A percentile compares a stretch with the other conserved stretches of the same genome.
phyloP scores from a whole-genome alignment of 352 stramenopile species.

The Globisporangium rhizosaccharum region DNA sequence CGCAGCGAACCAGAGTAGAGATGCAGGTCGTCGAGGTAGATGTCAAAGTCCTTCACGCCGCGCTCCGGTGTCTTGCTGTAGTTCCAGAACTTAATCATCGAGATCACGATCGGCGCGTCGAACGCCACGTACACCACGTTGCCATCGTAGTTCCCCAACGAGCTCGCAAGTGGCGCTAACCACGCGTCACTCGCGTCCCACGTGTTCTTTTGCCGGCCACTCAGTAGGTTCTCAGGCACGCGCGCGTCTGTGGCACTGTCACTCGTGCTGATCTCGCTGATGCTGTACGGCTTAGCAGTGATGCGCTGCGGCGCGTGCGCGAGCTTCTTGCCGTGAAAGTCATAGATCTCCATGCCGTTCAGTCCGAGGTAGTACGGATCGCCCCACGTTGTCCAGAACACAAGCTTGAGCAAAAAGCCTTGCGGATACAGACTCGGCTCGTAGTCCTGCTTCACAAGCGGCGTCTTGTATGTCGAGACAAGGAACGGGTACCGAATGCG shows the following conservation, averaged over 20 bases:
- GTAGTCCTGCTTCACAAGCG: conserved; percentile 81
- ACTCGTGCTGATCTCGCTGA: conserved; percentile 34
- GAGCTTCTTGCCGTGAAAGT: conserved; percentile 43
- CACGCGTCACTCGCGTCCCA: conserved; percentile 70
- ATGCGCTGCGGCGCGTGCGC: conserved; percentile 26
- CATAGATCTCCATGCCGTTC: conserved; percentile 79
- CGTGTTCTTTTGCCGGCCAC: conserved; percentile 64
- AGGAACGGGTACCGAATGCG: conserved; percentile 38
- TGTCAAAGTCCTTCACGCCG: conserved; percentile 76
- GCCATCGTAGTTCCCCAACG: conserved; percentile 37
- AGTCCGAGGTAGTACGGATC: conserved; percentile 83
- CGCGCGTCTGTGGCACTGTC: conserved; percentile 19
- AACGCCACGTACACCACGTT: conserved; percentile 77
- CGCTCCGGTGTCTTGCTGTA: conserved; percentile 84
- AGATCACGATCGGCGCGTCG: conserved; percentile 62
- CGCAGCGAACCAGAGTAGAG: conserved; percentile 64
- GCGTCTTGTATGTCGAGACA: conserved; percentile 58
- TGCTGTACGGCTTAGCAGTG: conserved; percentile 48
- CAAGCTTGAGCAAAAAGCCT: conserved; percentile 81
- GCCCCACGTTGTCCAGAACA: conserved; percentile 78
- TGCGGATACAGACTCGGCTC: conserved; percentile 76
- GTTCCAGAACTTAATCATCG: conserved; percentile 88
- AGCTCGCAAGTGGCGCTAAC: conserved; percentile 70
- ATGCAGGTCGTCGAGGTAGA: conserved; percentile 85
- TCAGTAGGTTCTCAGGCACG: conserved; percentile 59